A percentile compares a stretch with the other conserved stretches of the same genome.
Evolutionary conservation across 2,329 filamentous ascomycete species (phyloP).

Genomic region (Exserohilum rostratum): DNA sequence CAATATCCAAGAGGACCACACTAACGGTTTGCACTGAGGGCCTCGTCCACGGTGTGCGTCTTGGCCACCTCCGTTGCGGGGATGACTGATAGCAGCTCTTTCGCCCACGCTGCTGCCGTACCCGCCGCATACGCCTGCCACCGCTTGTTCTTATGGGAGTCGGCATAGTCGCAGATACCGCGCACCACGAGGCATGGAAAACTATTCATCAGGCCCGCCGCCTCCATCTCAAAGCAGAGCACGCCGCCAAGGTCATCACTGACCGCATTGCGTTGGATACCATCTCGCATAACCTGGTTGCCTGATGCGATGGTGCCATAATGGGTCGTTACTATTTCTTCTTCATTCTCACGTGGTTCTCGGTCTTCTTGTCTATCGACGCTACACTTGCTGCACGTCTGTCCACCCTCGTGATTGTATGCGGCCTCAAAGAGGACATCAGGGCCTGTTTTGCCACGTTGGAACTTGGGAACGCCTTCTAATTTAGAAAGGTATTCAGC

Average conservation of each 20-base stretch:
- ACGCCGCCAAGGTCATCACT: conserved; percentile 10
- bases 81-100: background rate
- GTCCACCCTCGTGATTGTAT: background rate
- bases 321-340: conserved; percentile 35
- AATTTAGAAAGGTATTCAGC: conserved; percentile 6
- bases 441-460: conserved; percentile 7
- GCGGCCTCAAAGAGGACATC: conserved; percentile 1
- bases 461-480: conserved; percentile 11
- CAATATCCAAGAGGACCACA: no score
- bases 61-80: background rate
- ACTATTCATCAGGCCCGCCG: conserved; percentile 1
- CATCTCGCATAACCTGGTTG: conserved; percentile 52
- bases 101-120: background rate
- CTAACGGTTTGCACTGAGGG: background rate
- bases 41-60: background rate
- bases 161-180: conserved; percentile 6
- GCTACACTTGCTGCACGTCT: background rate
- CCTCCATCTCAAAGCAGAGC: conserved; percentile 5
- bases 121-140: conserved; percentile 4
- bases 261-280: conserved; percentile 45
- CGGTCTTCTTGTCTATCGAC: background rate
- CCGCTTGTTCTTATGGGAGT: conserved; percentile 5
- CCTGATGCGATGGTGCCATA: conserved; percentile 51
- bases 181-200: conserved; percentile 3
- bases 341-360: background rate